Conservation (phyloP, 1,139 yeast genomes). For the Yamadazyma diddensiae region DNA sequence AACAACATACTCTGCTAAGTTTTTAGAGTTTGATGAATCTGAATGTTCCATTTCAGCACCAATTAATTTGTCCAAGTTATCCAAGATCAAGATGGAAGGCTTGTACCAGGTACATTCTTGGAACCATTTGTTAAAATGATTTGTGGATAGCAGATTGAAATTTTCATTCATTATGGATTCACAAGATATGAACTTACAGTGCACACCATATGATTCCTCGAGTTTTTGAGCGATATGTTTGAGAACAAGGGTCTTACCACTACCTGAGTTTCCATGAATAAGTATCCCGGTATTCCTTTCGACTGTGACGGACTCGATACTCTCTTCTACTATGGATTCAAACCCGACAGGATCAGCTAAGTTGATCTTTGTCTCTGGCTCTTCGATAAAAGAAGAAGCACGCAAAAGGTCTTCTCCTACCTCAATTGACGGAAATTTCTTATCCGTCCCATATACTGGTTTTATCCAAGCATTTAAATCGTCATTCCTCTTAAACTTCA, state of each 20-base stretch:
- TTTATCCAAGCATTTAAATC: constrained; percentile 46
- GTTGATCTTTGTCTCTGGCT: constrained; percentile 12
- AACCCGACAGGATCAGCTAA: constrained; percentile 52
- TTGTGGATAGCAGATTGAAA: constrained; percentile 41
- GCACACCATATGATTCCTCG: constrained; percentile 34
- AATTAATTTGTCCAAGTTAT: constrained; percentile 75
- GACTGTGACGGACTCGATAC: constrained; percentile 41
- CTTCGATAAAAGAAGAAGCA: constrained; percentile 45
- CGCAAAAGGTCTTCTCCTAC: constrained; percentile 55
- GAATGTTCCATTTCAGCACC: constrained; percentile 72
- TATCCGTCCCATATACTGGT: constrained; percentile 23
- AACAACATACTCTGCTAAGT: constrained; percentile 48
- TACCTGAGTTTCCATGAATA: constrained; percentile 72
- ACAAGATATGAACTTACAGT: constrained; percentile 45
- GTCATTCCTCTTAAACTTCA: constrained; percentile 50
- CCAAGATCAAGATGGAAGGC: constrained; percentile 73
- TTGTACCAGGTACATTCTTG: constrained; percentile 73
- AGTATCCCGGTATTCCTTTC: constrained; percentile 53
- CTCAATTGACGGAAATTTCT: constrained; percentile 36
- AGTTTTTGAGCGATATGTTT: constrained; percentile 40
- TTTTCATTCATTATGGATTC: constrained; percentile 57
- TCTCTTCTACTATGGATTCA: constrained; percentile 41
- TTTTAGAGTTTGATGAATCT: constrained; percentile 59
- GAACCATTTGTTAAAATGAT: constrained; percentile 48
- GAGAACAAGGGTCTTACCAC: constrained; percentile 69